These are phyloP conservation scores for Fusarium sp. DNA, from an alignment of 2,329 filamentous ascomycete genomes.

Conservation along the genomic window DNA sequence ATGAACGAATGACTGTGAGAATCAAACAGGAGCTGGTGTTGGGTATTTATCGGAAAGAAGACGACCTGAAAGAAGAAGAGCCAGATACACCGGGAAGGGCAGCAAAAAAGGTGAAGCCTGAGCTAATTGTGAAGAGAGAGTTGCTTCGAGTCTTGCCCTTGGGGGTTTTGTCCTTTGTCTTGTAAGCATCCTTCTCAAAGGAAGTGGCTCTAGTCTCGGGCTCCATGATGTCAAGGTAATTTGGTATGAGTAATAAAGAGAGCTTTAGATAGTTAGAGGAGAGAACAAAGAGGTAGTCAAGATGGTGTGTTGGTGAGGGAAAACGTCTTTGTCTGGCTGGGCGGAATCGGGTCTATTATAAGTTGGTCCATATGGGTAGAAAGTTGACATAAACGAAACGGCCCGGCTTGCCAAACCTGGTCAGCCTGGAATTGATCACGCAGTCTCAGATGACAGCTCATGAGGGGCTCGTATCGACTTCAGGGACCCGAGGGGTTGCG, in stretches of 20 bases:
- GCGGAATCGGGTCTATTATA: constrained; percentile 43
- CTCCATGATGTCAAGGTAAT: constrained; percentile 39
- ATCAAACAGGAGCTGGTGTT: constrained; percentile 8
- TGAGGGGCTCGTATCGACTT: constrained; percentile 31
- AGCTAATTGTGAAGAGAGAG: constrained; percentile 48
- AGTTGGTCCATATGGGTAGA: constrained; percentile 33
- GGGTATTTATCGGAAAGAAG: constrained; percentile 46
- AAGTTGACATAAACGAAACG: constrained; percentile 29
- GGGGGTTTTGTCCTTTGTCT: constrained; percentile 44
- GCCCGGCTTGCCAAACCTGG: constrained; percentile 35
- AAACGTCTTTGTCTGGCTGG: constrained; percentile 38
- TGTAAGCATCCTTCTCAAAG: constrained; percentile 47
- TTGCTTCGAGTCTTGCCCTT: constrained; percentile 46
- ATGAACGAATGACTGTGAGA: constrained; percentile 39
- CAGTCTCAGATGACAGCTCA: constrained; percentile 30
- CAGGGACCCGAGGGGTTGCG: constrained; percentile 31
- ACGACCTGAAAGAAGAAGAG: constrained; percentile 45
- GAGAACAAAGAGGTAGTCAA: constrained; percentile 31
- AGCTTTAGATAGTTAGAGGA: constrained; percentile 6
- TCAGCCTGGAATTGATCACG: constrained; percentile 34
- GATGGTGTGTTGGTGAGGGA: constrained; percentile 28
- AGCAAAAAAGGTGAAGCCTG: constrained; percentile 49
- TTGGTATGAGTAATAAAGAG: constrained; percentile 9
- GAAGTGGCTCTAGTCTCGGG: constrained; percentile 42
- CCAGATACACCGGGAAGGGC: constrained; percentile 45